Evolutionary conservation across 805 yeast genomes (phyloP), one percentile per base, ranked within the genome.

Genomic region (Myxozyma nipponensis): DNA sequence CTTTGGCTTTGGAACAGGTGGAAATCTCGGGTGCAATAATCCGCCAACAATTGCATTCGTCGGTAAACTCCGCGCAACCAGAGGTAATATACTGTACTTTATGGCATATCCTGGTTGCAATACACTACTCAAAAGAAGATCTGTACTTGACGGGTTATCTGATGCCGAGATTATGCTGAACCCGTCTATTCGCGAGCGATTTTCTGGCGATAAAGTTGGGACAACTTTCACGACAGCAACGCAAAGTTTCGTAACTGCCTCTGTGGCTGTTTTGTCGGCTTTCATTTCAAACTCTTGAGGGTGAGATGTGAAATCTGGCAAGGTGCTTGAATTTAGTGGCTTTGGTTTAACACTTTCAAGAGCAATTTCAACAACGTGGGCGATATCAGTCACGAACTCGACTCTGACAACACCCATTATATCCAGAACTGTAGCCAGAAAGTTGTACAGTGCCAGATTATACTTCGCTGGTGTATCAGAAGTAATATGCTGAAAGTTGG

Each of bases 101-200:
- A 52, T 47, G 13, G 38, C 40, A 15, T 44, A 45, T 15, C 58
- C 58, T 19, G 58, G 58, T n/a, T 54, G 53, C 18, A 52, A 30
- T 19, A 54, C 58, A 22, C 39, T 28, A 21, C 26, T 36, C 9
- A 51, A 17, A 1, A 52, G 39, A 25, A 54, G 23, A 19, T 34
- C 21, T 28, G 47, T 49, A 19, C 47, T 47, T 9, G 19, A 38
- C 13, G 39, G 2, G 3, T 30, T 24, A 3, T 9, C 10, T 4
- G 15, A 21, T 6, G 23, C 15, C 10, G 38, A 19, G 1, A 52
- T 10, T 17, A 54, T 24, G 10, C 42, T 37, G 32, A 42, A 48
- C 7, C 57, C 37, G 32, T 54, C 58, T n/a, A 54, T 52, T 3
- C 26, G 41, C 18, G 58, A 54, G 9, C 58, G 34, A 17, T 48